These are phyloP conservation scores for Articulospora tetracladia DNA, from an alignment of 495 filamentous ascomycete species.

Conservation along the genomic window DNA sequence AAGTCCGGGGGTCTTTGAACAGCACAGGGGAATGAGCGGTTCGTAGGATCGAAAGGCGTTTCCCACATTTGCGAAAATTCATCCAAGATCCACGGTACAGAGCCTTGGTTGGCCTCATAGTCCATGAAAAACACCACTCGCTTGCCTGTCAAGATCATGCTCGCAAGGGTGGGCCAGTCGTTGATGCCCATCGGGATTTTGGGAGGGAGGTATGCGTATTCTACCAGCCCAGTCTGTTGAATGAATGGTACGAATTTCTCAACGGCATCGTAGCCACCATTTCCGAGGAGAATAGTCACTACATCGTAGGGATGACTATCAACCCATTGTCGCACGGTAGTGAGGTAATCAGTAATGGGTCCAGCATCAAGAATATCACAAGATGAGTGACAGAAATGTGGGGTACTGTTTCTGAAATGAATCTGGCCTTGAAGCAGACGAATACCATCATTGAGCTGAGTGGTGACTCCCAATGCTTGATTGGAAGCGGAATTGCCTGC, in stretches of 20 bases:
- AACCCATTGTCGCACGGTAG: slow-evolving; percentile 68
- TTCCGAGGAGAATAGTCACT: slow-evolving; percentile 82
- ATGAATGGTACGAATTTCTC: slow-evolving; percentile 33
- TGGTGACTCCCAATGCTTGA: slow-evolving; percentile 63
- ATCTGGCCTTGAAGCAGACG: slow-evolving; percentile 90
- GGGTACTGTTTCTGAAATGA: slow-evolving; percentile 20
- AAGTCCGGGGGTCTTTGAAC: slow-evolving; percentile 69
- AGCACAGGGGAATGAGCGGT: slow-evolving; percentile 61
- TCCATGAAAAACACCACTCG: slow-evolving; percentile 59
- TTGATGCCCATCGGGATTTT: slow-evolving; percentile 61
- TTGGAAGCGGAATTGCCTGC: slow-evolving; percentile 64
- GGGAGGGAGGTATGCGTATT: slow-evolving; percentile 69
- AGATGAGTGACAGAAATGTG: slow-evolving; percentile 73
- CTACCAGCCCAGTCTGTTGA: slow-evolving; percentile 62
- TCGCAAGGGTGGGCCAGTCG: slow-evolving; percentile 81
- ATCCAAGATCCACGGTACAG: slow-evolving; percentile 71
- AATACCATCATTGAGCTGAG: slow-evolving; percentile 85
- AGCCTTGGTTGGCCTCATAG: slow-evolving; percentile 79
- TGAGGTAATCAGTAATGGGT: slow-evolving; percentile 71
- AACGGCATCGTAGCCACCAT: slow-evolving; percentile 49
- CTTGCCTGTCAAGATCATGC: slow-evolving; percentile 67
- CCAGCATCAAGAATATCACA: slow-evolving; percentile 83
- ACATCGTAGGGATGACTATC: slow-evolving; percentile 78
- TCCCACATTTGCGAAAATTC: slow-evolving; percentile 77
- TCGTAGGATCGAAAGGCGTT: slow-evolving; percentile 66